These are phyloP conservation scores for Malus hybrid DNA, from an alignment of 331 rosid genomes.

Conservation along the genomic window DNA sequence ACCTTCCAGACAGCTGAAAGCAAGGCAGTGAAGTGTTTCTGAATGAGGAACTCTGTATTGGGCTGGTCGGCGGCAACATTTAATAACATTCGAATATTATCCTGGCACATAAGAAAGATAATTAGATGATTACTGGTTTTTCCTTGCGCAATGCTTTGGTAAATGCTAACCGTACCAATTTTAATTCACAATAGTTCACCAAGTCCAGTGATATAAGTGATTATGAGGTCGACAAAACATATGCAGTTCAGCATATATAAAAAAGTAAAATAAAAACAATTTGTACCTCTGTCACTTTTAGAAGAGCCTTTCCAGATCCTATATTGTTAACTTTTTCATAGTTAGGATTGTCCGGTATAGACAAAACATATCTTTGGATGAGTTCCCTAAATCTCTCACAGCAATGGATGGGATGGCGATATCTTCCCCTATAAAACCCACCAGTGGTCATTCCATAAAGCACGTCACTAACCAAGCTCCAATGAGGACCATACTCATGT, in stretches of 20 bases:
- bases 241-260: not conserved
- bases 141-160: not conserved
- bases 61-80: conserved; percentile 81
- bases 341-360: conserved; percentile 54
- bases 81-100: conserved; percentile 63
- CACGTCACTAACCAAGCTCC: conserved; percentile 83
- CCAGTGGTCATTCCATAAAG: conserved; percentile 83
- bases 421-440: conserved; percentile 82
- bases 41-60: conserved; percentile 71
- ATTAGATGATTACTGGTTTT: not conserved
- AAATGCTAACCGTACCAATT: not conserved
- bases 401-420: conserved; percentile 93
- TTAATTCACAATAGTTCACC: not conserved
- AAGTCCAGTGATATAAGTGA: not conserved
- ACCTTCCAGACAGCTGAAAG: conserved; percentile 71
- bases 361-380: conserved; percentile 66
- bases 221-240: not conserved
- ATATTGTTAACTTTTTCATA: conserved; percentile 58
- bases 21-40: conserved; percentile 82
- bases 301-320: conserved; percentile 92
- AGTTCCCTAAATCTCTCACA: conserved; percentile 96
- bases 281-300: conserved; percentile 88
- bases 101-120: conserved; percentile 44
- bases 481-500: conserved; percentile 88
- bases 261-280: not conserved